Percentiles rank a stretch among this genome's conserved stretches.
phyloP scores from a whole-genome alignment of 352 stramenopile genomes.

The Globisporangium canariense region DNA sequence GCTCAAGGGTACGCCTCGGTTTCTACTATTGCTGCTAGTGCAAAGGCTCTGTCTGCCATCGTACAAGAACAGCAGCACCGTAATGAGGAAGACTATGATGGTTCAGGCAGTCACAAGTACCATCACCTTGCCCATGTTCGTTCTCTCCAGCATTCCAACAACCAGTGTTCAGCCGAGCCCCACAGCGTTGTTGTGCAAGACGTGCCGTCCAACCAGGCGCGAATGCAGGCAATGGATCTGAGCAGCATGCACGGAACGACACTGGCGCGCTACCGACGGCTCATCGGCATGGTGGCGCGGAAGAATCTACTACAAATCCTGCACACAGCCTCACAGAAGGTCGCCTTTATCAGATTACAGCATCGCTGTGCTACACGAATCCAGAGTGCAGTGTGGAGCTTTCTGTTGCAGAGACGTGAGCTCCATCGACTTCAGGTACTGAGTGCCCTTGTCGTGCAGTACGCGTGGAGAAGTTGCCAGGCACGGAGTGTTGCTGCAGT shows the following conservation, averaged over 20 bases:
- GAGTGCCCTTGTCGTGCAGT: background rate
- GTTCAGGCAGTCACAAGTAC: background rate
- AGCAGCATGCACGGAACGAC: slow-evolving; percentile 4
- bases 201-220: background rate
- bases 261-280: slow-evolving; percentile 1
- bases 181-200: background rate
- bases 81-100: background rate
- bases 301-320: background rate
- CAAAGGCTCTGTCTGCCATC: background rate
- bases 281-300: background rate
- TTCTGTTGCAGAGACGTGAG: background rate
- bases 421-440: too few species aligned
- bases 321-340: background rate
- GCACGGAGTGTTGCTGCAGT: background rate
- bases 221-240: background rate
- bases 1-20: background rate
- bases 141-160: background rate
- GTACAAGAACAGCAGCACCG: background rate
- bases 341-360: background rate
- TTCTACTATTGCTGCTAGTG: background rate
- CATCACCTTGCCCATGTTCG: background rate
- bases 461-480: background rate
- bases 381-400: background rate
- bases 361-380: background rate
- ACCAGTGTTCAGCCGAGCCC: background rate